Evolutionary conservation across 345 rosid species (phyloP), one percentile per base, ranked within the genome.

Genomic region (Acer campestre): DNA sequence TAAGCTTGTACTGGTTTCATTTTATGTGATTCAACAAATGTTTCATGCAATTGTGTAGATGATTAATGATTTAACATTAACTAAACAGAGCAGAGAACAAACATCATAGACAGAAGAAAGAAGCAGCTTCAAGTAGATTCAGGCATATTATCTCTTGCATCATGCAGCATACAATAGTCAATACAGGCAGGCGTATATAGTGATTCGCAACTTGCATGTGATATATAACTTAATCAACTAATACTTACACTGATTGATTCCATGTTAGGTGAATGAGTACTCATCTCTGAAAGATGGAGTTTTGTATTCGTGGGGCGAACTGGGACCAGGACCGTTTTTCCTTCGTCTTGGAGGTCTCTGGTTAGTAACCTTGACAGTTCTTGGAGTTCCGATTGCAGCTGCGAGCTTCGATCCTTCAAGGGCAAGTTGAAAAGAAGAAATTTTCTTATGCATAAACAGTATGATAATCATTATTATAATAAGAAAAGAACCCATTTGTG

Each of bases 361-460:
- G 93, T 79, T 95, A 44, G 89, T 77, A 2, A 87, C 94, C 63
- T 90, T 95, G 86, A 89, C 92, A 6, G 88, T 86, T 77, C 95
- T 95, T 63, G 99, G 99, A 66, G 89, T 85, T 77, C 99, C 99
- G 55, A 78, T 92, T 73, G 94, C 99, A 48, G 94, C 99, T 61
- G 96, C 98, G 69, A 95, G 98, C 87, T 95, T 95, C 82, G 92
- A 89, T 85, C 98, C 99, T 83, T 88, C 94, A n/a, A 90, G 81
- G 82, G 98, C 90, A 82, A 83, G 89, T 23, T 46, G 3, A 68
- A 42, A 51, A 74, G 38, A 77, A 29, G 13, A 76, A 20, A 17
- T 18, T 46, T 72, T 29, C 31, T 44, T 70, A 7, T 46, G 12
- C 46, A 61, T 67, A 22, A 56, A 76, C 38, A 38, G 65, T 35